A percentile compares a stretch with the other conserved stretches of the same genome.
phyloP scores from a whole-genome alignment of 1,284 basidiomycete species.

The Mycena citricolor region DNA sequence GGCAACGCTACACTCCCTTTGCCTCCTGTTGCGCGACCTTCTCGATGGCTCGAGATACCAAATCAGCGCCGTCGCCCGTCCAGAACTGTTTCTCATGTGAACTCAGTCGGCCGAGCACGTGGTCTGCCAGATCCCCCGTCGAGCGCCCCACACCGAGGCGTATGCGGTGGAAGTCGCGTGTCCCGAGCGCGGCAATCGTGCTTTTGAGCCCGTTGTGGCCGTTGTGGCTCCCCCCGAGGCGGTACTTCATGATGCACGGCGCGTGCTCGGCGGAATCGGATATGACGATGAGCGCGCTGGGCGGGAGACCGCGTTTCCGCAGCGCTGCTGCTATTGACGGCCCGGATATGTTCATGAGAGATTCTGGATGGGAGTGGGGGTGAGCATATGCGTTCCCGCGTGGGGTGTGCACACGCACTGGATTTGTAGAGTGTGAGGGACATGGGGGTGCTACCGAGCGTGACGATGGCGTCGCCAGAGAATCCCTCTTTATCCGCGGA shows the following conservation, averaged over 20 bases:
- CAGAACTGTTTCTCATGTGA: constrained; percentile 59
- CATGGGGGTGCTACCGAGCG: constrained; percentile 41
- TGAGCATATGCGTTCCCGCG: constrained; percentile 4
- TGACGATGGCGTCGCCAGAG: constrained; percentile 41
- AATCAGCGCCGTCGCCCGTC: constrained; percentile 58
- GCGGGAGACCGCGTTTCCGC: constrained; percentile 38
- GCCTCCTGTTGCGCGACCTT: constrained; percentile 44
- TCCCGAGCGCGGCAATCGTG: constrained; percentile 62
- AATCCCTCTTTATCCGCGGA: constrained; percentile 47
- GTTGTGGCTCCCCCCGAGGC: constrained; percentile 69
- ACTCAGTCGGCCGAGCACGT: constrained; percentile 61
- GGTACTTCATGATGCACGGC: constrained; percentile 51
- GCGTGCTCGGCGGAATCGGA: constrained; percentile 71
- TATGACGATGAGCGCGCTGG: constrained; percentile 58
- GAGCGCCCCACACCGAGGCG: constrained; percentile 69
- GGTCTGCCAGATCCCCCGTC: constrained; percentile 48
- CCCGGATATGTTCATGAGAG: constrained; percentile 77
- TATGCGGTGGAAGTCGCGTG: constrained; percentile 62
- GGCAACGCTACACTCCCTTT: too few relatives aligned
- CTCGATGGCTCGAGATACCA: constrained; percentile 53
- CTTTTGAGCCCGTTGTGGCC: constrained; percentile 79
- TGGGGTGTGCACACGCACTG: constrained; percentile 33
- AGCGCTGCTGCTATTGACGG: constrained; percentile 56
- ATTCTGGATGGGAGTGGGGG: constrained; percentile 43
- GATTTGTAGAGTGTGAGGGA: constrained; percentile 64